These are phyloP conservation scores for Russula virescens DNA, from an alignment of 768 basidiomycete genomes.

Conservation along the genomic window DNA sequence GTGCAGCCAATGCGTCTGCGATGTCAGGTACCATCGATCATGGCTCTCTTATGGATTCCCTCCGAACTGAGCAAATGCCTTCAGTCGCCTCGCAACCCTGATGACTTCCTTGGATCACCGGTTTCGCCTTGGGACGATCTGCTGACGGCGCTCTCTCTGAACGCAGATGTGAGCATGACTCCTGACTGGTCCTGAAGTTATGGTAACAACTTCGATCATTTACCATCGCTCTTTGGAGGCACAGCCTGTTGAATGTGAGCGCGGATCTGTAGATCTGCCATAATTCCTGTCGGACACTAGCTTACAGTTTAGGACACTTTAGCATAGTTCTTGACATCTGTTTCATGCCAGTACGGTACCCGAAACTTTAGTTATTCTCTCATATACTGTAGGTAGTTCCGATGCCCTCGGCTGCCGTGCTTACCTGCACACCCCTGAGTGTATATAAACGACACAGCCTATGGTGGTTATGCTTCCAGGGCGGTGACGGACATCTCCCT, in stretches of 20 bases:
- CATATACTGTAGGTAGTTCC: no score
- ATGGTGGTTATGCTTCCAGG: conserved; percentile 18
- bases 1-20: conserved; percentile 21
- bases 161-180: conserved; percentile 29
- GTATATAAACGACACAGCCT: conserved; percentile 17
- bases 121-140: conserved; percentile 45
- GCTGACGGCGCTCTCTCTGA: conserved; percentile 40
- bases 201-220: conserved; percentile 35
- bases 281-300: no score
- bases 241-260: no score
- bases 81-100: conserved; percentile 38
- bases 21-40: conserved; percentile 16
- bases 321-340: no score
- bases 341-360: no score
- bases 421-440: no score
- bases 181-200: no score
- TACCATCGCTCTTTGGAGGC: conserved; percentile 26
- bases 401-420: no score
- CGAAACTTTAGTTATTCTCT: no score
- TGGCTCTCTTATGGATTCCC: no score
- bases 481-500: not conserved
- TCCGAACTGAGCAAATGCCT: not conserved
- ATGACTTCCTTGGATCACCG: conserved; percentile 43
- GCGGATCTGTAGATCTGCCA: no score
- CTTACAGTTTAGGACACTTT: no score